These are phyloP conservation scores for Fusarium sp. DNA, from an alignment of 2,329 filamentous ascomycete genomes.

Conservation along the genomic window DNA sequence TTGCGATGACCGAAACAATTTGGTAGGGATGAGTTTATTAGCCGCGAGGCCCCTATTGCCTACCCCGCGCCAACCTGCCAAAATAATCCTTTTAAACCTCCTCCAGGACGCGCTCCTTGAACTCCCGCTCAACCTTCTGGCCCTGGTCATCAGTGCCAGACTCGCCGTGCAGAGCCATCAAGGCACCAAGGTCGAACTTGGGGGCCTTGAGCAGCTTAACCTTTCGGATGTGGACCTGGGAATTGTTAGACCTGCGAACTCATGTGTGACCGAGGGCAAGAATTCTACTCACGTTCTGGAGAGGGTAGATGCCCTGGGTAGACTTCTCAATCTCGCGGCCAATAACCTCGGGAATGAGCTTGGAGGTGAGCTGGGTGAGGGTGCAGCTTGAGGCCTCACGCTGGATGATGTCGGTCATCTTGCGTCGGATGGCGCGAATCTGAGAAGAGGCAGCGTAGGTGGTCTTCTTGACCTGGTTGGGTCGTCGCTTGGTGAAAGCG, in stretches of 20 bases:
- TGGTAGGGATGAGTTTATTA: constrained; percentile 48
- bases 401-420: constrained; percentile 99
- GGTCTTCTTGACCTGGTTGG: constrained; percentile 99
- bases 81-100: constrained; percentile 75
- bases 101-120: constrained; percentile 97
- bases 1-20: constrained; percentile 54
- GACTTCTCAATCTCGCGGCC: constrained; percentile 99
- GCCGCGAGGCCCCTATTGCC: constrained; percentile 44
- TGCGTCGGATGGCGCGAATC: constrained; percentile 97
- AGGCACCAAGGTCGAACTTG: constrained; percentile 98
- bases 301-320: constrained; percentile 98
- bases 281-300: constrained; percentile 83
- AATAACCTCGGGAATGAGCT: constrained; percentile 99
- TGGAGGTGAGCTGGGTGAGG: constrained; percentile 93
- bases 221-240: constrained; percentile 98
- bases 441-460: constrained; percentile 97
- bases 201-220: constrained; percentile 98
- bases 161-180: constrained; percentile 97
- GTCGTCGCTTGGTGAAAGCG: constrained; percentile 98
- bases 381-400: constrained; percentile 95
- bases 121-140: constrained; percentile 98
- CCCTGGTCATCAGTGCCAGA: constrained; percentile 94
- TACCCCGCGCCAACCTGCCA: constrained; percentile 44
- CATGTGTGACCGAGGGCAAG: not conserved
- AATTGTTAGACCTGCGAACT: constrained; percentile 1